Evolutionary conservation across 1,284 basidiomycete species (phyloP).

Genomic region (Cryptococcus sp.): DNA sequence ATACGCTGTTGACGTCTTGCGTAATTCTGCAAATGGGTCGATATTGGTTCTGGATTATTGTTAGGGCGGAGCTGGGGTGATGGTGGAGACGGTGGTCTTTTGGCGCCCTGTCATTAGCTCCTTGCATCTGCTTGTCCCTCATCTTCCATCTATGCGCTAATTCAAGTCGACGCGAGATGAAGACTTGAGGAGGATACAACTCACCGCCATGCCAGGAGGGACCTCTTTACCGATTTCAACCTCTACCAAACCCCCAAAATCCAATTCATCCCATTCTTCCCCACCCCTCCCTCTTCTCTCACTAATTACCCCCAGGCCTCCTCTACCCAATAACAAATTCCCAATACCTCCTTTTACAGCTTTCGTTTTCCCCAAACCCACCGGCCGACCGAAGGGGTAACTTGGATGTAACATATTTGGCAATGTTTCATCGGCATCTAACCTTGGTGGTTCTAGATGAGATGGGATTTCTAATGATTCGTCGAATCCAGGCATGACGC

Average conservation of each 20-base stretch:
- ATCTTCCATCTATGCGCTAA: too few species aligned
- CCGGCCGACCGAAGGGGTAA: conserved; percentile 37
- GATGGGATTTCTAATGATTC: conserved; percentile 18
- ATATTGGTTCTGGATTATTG: conserved; percentile 24
- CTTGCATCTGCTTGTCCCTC: background rate
- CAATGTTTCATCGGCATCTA: conserved; percentile 42
- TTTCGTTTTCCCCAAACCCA: conserved; percentile 1
- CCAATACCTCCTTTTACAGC: conserved; percentile 12
- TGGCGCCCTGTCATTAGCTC: conserved; percentile 32
- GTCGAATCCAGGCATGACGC: conserved; percentile 45
- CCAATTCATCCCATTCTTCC: conserved; percentile 35
- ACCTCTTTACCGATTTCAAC: conserved; percentile 33
- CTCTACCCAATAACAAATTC: conserved; percentile 25
- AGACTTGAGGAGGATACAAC: conserved; percentile 12
- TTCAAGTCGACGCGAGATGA: too few species aligned
- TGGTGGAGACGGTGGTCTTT: conserved; percentile 41
- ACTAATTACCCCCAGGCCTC: conserved; percentile 3
- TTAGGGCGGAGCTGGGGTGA: conserved; percentile 36
- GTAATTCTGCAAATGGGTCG: conserved; percentile 30
- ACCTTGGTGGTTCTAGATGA: conserved; percentile 44
- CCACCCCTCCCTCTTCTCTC: conserved; percentile 4
- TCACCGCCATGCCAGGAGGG: conserved; percentile 46
- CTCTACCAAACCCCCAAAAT: conserved; percentile 29
- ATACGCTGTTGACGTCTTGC: conserved; percentile 30
- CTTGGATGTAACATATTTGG: conserved; percentile 38